Evolutionary conservation across 2,329 filamentous ascomycete genomes (phyloP).

Genomic region (Colletotrichum caudatum): DNA sequence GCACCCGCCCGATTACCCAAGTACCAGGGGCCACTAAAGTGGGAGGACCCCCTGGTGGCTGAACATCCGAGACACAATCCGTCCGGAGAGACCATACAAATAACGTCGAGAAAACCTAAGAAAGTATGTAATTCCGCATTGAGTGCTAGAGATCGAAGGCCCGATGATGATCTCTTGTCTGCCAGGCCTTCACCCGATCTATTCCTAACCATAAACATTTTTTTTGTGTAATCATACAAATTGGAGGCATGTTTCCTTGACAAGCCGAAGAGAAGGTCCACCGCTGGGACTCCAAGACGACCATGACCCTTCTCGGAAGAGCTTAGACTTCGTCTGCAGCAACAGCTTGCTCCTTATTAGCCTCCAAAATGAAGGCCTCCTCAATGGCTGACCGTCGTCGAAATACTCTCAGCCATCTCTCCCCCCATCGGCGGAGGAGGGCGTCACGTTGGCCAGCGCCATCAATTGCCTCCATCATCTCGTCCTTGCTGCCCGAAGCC

Average conservation of each 20-base stretch:
- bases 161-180: not conserved
- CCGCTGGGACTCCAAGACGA: not conserved
- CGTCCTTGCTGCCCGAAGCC: slow-evolving; percentile 79
- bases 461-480: slow-evolving; percentile 77
- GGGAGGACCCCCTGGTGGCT: not conserved
- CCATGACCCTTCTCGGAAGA: not conserved
- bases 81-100: not conserved
- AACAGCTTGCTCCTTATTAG: slow-evolving; percentile 43
- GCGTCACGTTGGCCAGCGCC: slow-evolving; percentile 69
- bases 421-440: slow-evolving; percentile 82
- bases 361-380: slow-evolving; percentile 71
- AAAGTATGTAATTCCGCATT: not conserved
- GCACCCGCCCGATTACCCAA: slow-evolving; percentile 17
- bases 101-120: not conserved
- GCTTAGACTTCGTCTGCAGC: slow-evolving; percentile 23
- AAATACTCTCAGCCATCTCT: slow-evolving; percentile 89
- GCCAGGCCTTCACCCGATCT: slow-evolving; percentile 10
- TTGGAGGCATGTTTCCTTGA: not conserved
- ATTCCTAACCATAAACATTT: slow-evolving; percentile 4
- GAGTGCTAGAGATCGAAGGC: slow-evolving; percentile 1
- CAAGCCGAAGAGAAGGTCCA: not conserved
- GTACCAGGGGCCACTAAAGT: slow-evolving; percentile 17
- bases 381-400: slow-evolving; percentile 85
- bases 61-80: not conserved
- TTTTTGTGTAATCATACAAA: slow-evolving; percentile 30